Base-by-base conservation (phyloP, 208 protist species). In the Crithidia fasciculata region DNA sequence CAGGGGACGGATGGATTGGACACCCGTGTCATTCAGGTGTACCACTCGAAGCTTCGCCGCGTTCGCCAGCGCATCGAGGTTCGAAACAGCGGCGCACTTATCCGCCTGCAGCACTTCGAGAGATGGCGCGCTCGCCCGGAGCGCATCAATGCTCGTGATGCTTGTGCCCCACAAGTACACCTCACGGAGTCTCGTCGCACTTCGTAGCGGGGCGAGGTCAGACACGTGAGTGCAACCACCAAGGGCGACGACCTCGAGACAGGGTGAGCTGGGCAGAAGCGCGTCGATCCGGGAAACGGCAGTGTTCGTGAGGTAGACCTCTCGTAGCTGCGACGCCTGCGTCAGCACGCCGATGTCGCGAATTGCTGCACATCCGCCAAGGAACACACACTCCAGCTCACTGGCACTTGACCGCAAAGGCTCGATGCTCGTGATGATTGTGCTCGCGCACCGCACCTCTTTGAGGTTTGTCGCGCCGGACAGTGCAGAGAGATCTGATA, bases 161-260 rank as follows among this genome's bases (percentile, higher is more conserved):
- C 47, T n/a, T 6, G 55, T 72, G 6, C 68, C 47, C 68, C 68
- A 64, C 2, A 72, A 10, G 68, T 64, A 72, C 3, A 72, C 57
- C 2, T 54, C 12, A 15, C 57, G 56, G 36, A 64, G 57, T 8
- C 19, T 12, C 18, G 68, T 56, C 2, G 68, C 55, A 3, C 5
- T 8, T 13, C 5, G 44, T 37, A 72, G 41, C n/a, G 57, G 45
- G 12, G 41, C 10, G 19, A 64, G 55, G 28, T 72, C 56, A 0
- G 57, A 57, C 4, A 72, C 37, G 43, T 41, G 68, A 5, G n/a
- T 8, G 47, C 68, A 72, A 57, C 68, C 68, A 5, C 68, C 57
- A 10, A 72, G 37, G n/a, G 68, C 68, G 16, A 72, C 9, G 7
- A 59, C 57, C n/a, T 72, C 57, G 8, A 72, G 57, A 18, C 15